Evolutionary conservation across 495 filamentous ascomycete species (phyloP).

Genomic region (Talaromyces proteolyticus): DNA sequence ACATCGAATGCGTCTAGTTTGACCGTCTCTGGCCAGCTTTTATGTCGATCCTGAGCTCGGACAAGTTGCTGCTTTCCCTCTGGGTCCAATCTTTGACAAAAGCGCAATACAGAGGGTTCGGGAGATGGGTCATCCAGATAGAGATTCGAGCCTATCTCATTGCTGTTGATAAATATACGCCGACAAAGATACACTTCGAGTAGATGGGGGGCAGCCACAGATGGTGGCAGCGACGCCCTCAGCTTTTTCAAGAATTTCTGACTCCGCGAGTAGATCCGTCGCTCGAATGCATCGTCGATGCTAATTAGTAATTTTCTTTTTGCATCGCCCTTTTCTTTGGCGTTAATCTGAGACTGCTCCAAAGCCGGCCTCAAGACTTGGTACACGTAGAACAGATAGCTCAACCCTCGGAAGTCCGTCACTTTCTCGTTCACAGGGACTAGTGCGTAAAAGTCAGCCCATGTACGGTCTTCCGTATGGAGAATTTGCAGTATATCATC

Average conservation of each 20-base stretch:
- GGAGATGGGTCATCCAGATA: constrained; percentile 2
- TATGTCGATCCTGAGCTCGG: neutral
- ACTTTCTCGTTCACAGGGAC: neutral
- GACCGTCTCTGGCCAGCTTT: neutral
- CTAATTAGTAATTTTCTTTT: constrained; percentile 2
- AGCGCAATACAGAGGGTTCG: neutral
- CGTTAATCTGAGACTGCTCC: neutral
- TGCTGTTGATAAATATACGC: constrained; percentile 3
- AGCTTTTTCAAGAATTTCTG: constrained; percentile 5
- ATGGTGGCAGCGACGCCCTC: neutral
- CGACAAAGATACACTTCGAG: constrained; percentile 4
- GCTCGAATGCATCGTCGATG: constrained; percentile 3
- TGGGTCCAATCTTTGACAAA: neutral
- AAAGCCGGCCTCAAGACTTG: neutral
- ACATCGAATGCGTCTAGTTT: constrained; percentile 2
- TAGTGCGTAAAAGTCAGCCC: neutral
- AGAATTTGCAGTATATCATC: constrained; percentile 4
- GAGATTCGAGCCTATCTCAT: neutral
- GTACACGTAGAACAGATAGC: constrained; percentile 7
- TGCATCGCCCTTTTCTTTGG: neutral
- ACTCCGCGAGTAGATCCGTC: constrained; percentile 4
- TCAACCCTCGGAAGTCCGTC: neutral
- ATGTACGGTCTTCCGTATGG: neutral
- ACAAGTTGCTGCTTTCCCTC: neutral
- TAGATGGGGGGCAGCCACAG: neutral